Percentiles rank a stretch among this genome's conserved stretches.
Evolutionary conservation across 345 rosid genomes (phyloP).

Genomic region (Conringia planisiliqua): DNA sequence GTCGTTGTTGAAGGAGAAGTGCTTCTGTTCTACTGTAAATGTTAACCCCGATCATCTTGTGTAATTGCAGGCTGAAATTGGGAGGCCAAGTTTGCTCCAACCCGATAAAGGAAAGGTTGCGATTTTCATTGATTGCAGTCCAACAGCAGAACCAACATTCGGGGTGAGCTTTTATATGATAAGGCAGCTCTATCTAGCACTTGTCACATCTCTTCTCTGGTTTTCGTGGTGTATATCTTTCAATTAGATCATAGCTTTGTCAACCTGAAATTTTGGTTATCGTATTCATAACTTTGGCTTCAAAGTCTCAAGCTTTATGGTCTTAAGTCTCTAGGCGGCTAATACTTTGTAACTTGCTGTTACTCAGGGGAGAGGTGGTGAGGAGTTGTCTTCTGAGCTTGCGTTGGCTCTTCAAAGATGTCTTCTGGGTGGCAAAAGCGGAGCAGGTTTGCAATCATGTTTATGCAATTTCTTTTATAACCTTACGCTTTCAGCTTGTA

Average conservation of each 20-base stretch:
- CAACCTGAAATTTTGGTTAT: not conserved
- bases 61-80: constrained; percentile 74
- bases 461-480: not conserved
- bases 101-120: constrained; percentile 86
- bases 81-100: constrained; percentile 66
- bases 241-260: not conserved
- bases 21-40: not conserved
- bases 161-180: constrained; percentile 49
- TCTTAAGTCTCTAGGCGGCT: not conserved
- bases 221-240: not conserved
- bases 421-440: constrained; percentile 88
- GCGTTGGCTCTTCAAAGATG: constrained; percentile 64
- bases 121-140: constrained; percentile 77
- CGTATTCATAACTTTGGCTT: not conserved
- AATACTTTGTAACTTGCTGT: constrained; percentile 5
- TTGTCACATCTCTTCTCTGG: not conserved
- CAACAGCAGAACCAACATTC: constrained; percentile 77
- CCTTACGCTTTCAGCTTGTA: not conserved
- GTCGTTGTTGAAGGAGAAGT: not conserved
- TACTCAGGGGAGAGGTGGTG: constrained; percentile 88
- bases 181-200: not conserved
- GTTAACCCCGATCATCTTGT: not conserved
- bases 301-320: not conserved
- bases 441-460: constrained; percentile 56
- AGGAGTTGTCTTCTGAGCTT: constrained; percentile 82